Evolutionary conservation across 192 early-diverging fungal genomes (phyloP).

Genomic region (Dissophora globulifera): DNA sequence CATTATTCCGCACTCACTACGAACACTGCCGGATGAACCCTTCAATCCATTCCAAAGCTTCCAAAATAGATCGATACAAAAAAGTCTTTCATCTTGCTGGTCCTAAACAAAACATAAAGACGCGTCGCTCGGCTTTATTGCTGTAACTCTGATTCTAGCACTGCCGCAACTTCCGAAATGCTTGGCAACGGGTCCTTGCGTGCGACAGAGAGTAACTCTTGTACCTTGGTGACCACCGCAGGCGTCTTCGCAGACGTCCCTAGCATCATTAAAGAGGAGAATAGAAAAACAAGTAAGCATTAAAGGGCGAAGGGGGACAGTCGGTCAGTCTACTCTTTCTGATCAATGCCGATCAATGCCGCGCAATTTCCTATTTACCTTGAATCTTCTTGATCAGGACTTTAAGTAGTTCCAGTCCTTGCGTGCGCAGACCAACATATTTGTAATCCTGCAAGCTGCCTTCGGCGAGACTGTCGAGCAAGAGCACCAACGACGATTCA

Average conservation of each 20-base stretch:
- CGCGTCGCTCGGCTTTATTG: no score
- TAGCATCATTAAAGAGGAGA: slow-evolving; percentile 8
- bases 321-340: no score
- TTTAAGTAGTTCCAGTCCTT: slow-evolving; percentile 62
- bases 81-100: no score
- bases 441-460: slow-evolving; percentile 68
- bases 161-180: slow-evolving; percentile 53
- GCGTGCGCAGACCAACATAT: slow-evolving; percentile 70
- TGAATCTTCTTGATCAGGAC: slow-evolving; percentile 46
- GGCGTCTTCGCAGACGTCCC: slow-evolving; percentile 10
- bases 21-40: no score
- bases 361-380: slow-evolving; percentile 44
- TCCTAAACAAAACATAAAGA: no score
- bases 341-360: no score
- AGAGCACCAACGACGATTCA: slow-evolving; percentile 24
- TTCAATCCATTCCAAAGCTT: no score
- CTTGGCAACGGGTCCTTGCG: slow-evolving; percentile 61
- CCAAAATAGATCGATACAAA: no score
- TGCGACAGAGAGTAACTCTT: slow-evolving; percentile 11
- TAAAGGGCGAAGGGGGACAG: no score
- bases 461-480: slow-evolving; percentile 57
- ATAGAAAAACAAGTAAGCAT: no score
- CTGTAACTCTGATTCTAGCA: slow-evolving; percentile 9
- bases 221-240: slow-evolving; percentile 15
- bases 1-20: no score